Evolutionary conservation across 2,329 filamentous ascomycete species (phyloP), one percentile per base, ranked within the genome.

Genomic region (Diaporthe longicolla): DNA sequence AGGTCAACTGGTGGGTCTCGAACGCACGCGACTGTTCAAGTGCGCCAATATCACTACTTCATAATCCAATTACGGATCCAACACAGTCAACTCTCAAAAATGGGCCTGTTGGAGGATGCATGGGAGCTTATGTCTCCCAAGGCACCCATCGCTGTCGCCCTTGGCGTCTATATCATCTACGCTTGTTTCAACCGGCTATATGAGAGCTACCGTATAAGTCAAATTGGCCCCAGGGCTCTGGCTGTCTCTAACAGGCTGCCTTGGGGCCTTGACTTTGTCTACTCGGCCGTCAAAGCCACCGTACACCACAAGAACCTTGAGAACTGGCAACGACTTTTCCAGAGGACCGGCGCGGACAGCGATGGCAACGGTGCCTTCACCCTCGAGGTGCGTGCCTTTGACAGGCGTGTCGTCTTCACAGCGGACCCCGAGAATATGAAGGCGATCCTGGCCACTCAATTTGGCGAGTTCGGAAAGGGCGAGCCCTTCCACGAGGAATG

Each of bases 341-440:
- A 78, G 24, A 63, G 76, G 11, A 82, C 82, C 26, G 79, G 83
- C 4, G 80, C 83, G 40, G 91, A 87, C 77, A 95, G 93, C 0
- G 83, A 87, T 43, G 93, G 74, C 43, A 71, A 59, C 21, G 79
- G 83, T 6, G 80, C 83, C 43, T 91, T 87, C 77, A 95, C 93
- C 0, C 83, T 88, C 52, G 93, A 96, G 82, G 81, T 84, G 15
- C 86, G 86, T 1, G 78, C 91, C 9, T 78, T 90, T 1, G 87
- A 88, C 63, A 81, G 84, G 63, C 90, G 93, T n/a, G 82, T 93
- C 29, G 82, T 97, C 74, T 88, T 97, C 79, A 98, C 95, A 0
- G 89, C 90, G 7, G 95, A 98, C 77, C 93, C 93, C 0, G 94
- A 97, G 79, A 98, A 98, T 80, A 93, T 97, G 85, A 97, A 98